phyloP scores from a whole-genome alignment of 2,329 filamentous ascomycete species.

The Cadophora sp. region DNA sequence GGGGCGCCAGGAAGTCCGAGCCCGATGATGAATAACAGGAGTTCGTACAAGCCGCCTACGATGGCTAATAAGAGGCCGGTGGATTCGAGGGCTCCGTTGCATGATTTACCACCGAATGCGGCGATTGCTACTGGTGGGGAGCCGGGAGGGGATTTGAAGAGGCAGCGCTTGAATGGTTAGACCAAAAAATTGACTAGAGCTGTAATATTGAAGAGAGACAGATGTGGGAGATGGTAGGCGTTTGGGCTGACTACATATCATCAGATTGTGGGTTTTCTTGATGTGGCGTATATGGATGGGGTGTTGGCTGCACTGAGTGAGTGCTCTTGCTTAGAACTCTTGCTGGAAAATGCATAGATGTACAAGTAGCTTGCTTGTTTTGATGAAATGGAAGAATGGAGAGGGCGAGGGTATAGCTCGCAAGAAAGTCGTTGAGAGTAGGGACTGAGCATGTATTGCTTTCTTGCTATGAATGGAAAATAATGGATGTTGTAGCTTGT shows the following conservation, averaged over 20 bases:
- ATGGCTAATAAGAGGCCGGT: constrained; percentile 49
- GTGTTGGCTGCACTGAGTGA: too few species aligned
- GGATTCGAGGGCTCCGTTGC: constrained; percentile 36
- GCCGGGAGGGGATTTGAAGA: constrained; percentile 42
- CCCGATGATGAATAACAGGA: constrained; percentile 63
- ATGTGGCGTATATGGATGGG: not conserved
- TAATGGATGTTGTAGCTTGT: not conserved
- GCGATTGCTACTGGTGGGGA: constrained; percentile 25
- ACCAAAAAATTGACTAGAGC: too few species aligned
- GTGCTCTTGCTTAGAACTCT: not conserved
- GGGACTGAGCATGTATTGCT: too few species aligned
- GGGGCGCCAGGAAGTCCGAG: constrained; percentile 62
- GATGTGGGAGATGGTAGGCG: not conserved
- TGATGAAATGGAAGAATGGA: not conserved
- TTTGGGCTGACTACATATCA: constrained; percentile 1
- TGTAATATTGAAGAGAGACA: too few species aligned
- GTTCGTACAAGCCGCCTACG: constrained; percentile 64
- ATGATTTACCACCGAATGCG: constrained; percentile 42
- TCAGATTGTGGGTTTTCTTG: not conserved
- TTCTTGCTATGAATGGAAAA: too few species aligned
- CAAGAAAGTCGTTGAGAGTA: too few species aligned
- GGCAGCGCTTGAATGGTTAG: constrained; percentile 41
- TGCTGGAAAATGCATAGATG: not conserved
- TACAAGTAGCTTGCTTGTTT: not conserved
- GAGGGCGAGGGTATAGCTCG: too few species aligned